Percentiles rank a stretch among this genome's conserved stretches.
phyloP scores from a whole-genome alignment of 345 rosid genomes.

The Sonneratia caseolaris region DNA sequence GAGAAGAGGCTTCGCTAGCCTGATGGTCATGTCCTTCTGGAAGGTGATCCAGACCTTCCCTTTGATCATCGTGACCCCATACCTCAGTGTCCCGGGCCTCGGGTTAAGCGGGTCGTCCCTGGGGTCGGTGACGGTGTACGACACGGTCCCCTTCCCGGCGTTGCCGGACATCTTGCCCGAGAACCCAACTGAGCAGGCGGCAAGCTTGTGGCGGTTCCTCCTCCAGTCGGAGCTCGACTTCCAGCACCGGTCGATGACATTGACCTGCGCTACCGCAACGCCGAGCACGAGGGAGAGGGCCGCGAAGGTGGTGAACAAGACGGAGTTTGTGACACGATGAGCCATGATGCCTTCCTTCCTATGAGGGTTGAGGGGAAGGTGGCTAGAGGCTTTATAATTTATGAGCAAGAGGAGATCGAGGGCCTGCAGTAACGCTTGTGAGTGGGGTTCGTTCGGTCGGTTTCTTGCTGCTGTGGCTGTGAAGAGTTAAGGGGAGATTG shows the following conservation, averaged over 20 bases:
- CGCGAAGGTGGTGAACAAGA: background rate
- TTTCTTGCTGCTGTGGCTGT: too few species aligned
- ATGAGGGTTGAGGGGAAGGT: background rate
- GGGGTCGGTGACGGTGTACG: constrained; percentile 52
- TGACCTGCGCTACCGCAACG: constrained; percentile 9
- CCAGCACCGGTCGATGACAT: constrained; percentile 73
- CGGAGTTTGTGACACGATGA: background rate
- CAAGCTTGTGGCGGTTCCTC: constrained; percentile 35
- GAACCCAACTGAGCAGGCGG: constrained; percentile 55
- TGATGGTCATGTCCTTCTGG: constrained; percentile 44
- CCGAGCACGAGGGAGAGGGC: background rate
- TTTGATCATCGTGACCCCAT: constrained; percentile 44
- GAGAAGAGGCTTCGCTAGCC: constrained; percentile 44
- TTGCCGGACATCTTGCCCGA: constrained; percentile 56
- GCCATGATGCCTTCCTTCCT: background rate
- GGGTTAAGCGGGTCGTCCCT: constrained; percentile 60
- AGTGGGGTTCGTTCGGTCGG: too few species aligned
- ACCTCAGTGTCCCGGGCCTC: constrained; percentile 22
- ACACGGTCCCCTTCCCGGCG: constrained; percentile 32
- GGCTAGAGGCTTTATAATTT: background rate
- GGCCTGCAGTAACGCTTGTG: too few species aligned
- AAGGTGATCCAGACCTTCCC: constrained; percentile 70
- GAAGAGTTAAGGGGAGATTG: too few species aligned
- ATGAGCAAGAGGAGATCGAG: background rate
- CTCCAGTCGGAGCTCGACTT: constrained; percentile 36